Conservation (phyloP, 208 protist species). For the Trypanosoma vivax region DNA sequence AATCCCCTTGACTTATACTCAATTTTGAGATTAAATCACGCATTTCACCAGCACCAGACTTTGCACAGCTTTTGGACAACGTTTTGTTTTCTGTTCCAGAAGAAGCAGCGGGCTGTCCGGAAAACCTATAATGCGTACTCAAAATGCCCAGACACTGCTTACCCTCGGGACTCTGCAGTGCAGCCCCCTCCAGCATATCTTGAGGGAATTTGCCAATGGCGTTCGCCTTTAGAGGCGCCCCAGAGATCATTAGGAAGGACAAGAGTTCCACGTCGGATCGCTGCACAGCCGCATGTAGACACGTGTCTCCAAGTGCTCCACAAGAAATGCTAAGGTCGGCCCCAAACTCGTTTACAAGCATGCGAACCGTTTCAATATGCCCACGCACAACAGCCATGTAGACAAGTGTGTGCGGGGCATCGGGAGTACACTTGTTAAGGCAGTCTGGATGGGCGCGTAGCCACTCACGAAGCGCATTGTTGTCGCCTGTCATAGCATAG, state of each 20-base stretch:
- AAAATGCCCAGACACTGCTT: constrained; percentile 13
- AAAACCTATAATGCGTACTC: not conserved
- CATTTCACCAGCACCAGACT: no score
- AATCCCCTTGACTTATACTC: no score
- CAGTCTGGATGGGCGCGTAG: constrained; percentile 31
- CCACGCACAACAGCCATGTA: constrained; percentile 28
- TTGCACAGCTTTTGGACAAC: no score
- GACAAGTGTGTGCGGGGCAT: constrained; percentile 37
- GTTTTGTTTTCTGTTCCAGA: no score
- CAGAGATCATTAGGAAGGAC: constrained; percentile 17
- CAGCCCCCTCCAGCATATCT: not conserved
- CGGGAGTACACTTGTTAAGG: constrained; percentile 33
- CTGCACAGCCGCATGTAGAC: constrained; percentile 37
- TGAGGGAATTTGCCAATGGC: constrained; percentile 9
- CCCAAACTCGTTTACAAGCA: constrained; percentile 61
- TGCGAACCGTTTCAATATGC: constrained; percentile 26
- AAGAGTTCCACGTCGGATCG: constrained; percentile 24
- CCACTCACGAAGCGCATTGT: constrained; percentile 40
- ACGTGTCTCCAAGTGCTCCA: constrained; percentile 38
- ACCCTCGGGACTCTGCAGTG: not conserved
- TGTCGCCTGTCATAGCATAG: constrained; percentile 40
- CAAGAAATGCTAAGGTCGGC: constrained; percentile 44
- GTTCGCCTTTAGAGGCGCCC: constrained; percentile 3
- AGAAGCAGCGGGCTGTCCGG: no score
- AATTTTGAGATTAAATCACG: no score